phyloP scores from a whole-genome alignment of 2,329 filamentous ascomycete species.

The Lecanicillium sp. region DNA sequence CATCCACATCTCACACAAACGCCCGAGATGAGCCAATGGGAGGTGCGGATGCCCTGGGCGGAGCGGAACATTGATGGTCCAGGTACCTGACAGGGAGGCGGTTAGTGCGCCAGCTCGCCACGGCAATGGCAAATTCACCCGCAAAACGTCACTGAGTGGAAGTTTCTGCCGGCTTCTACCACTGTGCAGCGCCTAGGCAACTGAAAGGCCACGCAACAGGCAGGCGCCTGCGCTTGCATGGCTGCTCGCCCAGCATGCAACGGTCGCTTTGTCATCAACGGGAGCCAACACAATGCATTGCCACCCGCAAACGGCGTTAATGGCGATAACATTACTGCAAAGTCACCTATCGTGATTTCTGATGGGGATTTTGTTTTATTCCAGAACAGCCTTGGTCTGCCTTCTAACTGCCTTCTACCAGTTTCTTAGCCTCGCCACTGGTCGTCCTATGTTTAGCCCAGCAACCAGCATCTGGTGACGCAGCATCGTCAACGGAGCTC shows the following conservation, averaged over 20 bases:
- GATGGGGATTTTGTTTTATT: too few relatives aligned
- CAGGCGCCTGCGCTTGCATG: background rate
- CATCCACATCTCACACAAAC: constrained; percentile 4
- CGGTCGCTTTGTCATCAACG: background rate
- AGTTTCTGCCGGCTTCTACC: constrained; percentile 24
- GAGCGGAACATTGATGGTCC: constrained; percentile 30
- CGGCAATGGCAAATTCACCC: too few relatives aligned
- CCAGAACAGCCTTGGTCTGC: too few relatives aligned
- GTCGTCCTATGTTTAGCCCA: too few relatives aligned
- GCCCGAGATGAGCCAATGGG: constrained; percentile 24
- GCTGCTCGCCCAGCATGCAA: background rate
- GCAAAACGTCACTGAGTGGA: constrained; percentile 14
- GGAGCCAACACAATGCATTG: background rate
- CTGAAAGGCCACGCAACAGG: constrained; percentile 8
- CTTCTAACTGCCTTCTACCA: too few relatives aligned
- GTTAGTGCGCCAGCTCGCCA: background rate
- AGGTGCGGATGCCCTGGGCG: constrained; percentile 17
- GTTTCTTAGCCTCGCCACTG: too few relatives aligned
- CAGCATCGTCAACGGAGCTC: too few relatives aligned
- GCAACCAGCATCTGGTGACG: too few relatives aligned
- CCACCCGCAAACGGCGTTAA: background rate
- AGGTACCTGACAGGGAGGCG: constrained; percentile 2
- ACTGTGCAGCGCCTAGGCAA: constrained; percentile 5
- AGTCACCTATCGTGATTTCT: too few relatives aligned
- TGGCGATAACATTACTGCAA: background rate